Percentiles rank a stretch among this genome's conserved stretches.
Conservation (phyloP, 306 rosid genomes). For the Trifolium dubium region DNA sequence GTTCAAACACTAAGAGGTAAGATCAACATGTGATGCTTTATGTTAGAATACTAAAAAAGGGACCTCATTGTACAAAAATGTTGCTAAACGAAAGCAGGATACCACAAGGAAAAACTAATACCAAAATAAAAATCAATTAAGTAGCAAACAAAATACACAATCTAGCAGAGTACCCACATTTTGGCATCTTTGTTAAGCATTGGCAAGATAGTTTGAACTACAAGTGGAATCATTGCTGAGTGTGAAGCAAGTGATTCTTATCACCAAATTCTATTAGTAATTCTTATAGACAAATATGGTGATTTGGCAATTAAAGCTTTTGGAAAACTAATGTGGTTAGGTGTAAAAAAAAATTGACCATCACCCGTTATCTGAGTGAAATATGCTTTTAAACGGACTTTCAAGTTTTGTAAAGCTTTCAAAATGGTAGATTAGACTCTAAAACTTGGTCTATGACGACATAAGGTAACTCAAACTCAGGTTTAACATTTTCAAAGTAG, state of each 20-base stretch:
- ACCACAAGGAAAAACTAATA: constrained; percentile 31
- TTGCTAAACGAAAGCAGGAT: constrained; percentile 29
- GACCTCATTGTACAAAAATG: constrained; percentile 16
- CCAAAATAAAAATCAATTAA: neutral
- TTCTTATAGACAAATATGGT: neutral
- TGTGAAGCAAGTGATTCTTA: constrained; percentile 77
- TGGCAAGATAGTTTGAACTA: constrained; percentile 85
- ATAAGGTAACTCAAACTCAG: neutral
- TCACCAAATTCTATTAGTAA: neutral
- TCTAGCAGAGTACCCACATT: constrained; percentile 59
- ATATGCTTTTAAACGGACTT: too few relatives aligned
- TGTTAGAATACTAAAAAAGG: constrained; percentile 23
- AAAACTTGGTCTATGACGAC: too few relatives aligned
- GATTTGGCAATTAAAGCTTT: neutral
- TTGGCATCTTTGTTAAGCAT: constrained; percentile 83
- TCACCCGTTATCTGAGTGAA: neutral
- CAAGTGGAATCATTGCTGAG: constrained; percentile 81
- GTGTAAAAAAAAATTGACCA: neutral
- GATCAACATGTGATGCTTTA: neutral
- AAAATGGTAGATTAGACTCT: neutral
- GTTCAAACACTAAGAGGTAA: too few relatives aligned
- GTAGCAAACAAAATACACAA: constrained; percentile 32
- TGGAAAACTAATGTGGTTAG: neutral
- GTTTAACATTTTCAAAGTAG: neutral
- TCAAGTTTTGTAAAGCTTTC: neutral